Percentiles rank a stretch among this genome's conserved stretches.
These are phyloP conservation scores for Lepiota subincarnata DNA, from an alignment of 768 basidiomycete genomes.

Conservation along the genomic window DNA sequence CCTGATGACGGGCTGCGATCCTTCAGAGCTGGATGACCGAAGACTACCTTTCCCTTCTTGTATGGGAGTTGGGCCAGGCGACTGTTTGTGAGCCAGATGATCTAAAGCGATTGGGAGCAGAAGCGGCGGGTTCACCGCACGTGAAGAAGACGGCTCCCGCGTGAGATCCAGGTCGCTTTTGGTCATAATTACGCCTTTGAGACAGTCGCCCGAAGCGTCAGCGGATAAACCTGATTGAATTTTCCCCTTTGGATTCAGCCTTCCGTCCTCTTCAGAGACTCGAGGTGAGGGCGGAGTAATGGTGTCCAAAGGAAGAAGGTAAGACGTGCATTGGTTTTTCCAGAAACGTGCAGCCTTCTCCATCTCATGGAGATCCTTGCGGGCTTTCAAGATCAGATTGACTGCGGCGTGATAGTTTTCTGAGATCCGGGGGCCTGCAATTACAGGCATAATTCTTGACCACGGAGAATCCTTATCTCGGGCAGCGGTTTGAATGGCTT, in stretches of 20 bases:
- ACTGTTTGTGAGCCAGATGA: no score
- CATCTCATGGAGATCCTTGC: conserved; percentile 36
- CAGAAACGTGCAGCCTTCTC: conserved; percentile 38
- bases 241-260: no score
- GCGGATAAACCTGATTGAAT: no score
- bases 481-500: conserved; percentile 40
- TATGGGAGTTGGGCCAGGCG: no score
- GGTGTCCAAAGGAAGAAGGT: conserved; percentile 16
- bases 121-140: no score
- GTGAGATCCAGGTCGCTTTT: no score
- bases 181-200: no score
- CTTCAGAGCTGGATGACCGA: not conserved
- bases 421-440: conserved; percentile 28
- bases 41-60: not conserved
- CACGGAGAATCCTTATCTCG: conserved; percentile 33
- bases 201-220: no score
- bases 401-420: conserved; percentile 44
- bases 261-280: conserved; percentile 10
- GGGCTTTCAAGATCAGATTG: conserved; percentile 37
- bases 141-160: no score
- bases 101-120: no score
- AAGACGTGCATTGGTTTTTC: conserved; percentile 36
- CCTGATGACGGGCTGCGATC: not conserved
- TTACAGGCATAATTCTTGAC: conserved; percentile 34
- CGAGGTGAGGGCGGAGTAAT: conserved; percentile 31